These are phyloP conservation scores for Pseudocercospora crystallina DNA, from an alignment of 2,329 filamentous ascomycete genomes.

Conservation along the genomic window DNA sequence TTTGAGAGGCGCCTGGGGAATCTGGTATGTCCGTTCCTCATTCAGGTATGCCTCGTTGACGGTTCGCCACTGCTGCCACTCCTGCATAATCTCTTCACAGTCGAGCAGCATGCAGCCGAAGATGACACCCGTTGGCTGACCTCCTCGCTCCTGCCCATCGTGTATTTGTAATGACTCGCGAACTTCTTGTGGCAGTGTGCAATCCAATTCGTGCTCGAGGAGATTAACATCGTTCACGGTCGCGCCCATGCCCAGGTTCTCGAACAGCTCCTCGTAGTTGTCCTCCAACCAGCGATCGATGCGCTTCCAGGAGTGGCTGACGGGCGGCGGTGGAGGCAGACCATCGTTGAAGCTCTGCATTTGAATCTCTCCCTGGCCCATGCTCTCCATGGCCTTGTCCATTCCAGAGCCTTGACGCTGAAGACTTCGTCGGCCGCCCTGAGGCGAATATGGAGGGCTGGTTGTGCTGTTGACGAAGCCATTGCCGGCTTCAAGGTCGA, in stretches of 20 bases:
- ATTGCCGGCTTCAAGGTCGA: slow-evolving; percentile 61
- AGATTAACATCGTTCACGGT: slow-evolving; percentile 96
- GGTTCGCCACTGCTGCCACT: slow-evolving; percentile 94
- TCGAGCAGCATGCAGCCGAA: slow-evolving; percentile 95
- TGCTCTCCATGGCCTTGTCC: slow-evolving; percentile 64
- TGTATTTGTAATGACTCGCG: slow-evolving; percentile 87
- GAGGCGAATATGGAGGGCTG: slow-evolving; percentile 81
- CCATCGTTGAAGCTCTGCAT: slow-evolving; percentile 97
- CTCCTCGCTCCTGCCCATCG: slow-evolving; percentile 95
- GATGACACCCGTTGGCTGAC: slow-evolving; percentile 84
- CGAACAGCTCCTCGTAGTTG: slow-evolving; percentile 90
- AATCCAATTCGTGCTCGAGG: slow-evolving; percentile 92
- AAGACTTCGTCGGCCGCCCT: slow-evolving; percentile 73
- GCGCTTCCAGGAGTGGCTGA: slow-evolving; percentile 86
- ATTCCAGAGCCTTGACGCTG: slow-evolving; percentile 44
- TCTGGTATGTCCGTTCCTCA: slow-evolving; percentile 50
- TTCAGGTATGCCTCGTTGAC: slow-evolving; percentile 88
- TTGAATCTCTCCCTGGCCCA: slow-evolving; percentile 78
- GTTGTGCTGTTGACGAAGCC: slow-evolving; percentile 64
- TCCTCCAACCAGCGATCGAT: slow-evolving; percentile 94
- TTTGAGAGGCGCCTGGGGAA: slow-evolving; percentile 68
- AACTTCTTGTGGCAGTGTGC: slow-evolving; percentile 87
- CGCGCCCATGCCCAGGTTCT: slow-evolving; percentile 88
- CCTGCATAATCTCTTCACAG: slow-evolving; percentile 96
- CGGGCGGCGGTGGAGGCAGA: slow-evolving; percentile 82